Conservation (phyloP, 2,329 filamentous ascomycete species). For the Ascochyta fabae region DNA sequence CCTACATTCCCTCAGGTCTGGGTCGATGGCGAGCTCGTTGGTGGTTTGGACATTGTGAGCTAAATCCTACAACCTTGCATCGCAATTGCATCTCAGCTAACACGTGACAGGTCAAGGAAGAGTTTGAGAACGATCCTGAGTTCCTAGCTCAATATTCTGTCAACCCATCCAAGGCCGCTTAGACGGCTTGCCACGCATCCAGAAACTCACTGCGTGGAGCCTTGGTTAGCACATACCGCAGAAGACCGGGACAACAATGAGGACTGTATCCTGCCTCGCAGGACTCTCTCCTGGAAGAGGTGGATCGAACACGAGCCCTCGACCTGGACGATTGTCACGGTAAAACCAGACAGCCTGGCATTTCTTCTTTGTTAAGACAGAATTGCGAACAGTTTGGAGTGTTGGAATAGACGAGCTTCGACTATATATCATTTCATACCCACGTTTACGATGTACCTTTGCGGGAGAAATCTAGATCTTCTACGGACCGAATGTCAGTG, state of each 20-base stretch:
- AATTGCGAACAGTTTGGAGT: not conserved
- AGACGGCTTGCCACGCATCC: conserved; percentile 18
- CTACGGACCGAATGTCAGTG: not conserved
- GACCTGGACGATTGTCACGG: not conserved
- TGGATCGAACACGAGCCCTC: not conserved
- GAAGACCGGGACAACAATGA: not conserved
- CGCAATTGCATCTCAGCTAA: conserved; percentile 28
- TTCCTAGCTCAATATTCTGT: conserved; percentile 79
- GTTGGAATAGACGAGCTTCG: not conserved
- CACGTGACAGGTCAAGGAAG: conserved; percentile 79
- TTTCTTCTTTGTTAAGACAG: not conserved
- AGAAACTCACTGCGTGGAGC: not conserved
- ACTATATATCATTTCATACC: not conserved
- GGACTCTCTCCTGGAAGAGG: not conserved
- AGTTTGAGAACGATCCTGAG: conserved; percentile 80
- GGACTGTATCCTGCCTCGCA: not conserved
- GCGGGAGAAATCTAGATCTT: not conserved
- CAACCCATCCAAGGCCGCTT: conserved; percentile 19
- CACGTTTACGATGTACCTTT: too few species aligned
- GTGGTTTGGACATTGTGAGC: conserved; percentile 92
- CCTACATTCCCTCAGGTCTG: conserved; percentile 96
- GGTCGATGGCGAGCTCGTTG: conserved; percentile 87
- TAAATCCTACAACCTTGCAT: not conserved
- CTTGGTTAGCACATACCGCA: not conserved
- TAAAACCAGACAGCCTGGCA: not conserved